Conservation (phyloP, 2,329 filamentous ascomycete genomes). For the Botrytis porri region DNA sequence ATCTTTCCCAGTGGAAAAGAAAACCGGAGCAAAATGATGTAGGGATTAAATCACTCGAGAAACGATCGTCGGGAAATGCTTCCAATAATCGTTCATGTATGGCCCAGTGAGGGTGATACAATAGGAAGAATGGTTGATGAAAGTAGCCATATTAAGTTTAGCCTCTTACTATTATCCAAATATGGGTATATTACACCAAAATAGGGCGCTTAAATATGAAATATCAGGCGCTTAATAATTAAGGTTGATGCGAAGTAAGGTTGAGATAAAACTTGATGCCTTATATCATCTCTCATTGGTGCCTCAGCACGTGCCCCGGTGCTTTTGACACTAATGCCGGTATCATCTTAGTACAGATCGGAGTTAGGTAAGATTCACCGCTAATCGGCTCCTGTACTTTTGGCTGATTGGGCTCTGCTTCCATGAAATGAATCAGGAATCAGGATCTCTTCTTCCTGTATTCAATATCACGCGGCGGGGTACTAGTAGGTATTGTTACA, state of each 20-base stretch:
- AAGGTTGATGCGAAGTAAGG: background rate
- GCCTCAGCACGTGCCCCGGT: background rate
- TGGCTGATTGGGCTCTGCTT: background rate
- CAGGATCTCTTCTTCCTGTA: background rate
- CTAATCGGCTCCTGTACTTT: background rate
- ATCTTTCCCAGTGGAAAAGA: constrained; percentile 8
- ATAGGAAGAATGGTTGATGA: background rate
- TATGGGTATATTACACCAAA: background rate
- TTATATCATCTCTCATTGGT: background rate
- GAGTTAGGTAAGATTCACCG: constrained; percentile 8
- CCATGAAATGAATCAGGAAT: constrained; percentile 5
- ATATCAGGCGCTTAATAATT: background rate
- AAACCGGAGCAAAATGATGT: constrained; percentile 8
- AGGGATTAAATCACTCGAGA: background rate
- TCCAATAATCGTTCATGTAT: constrained; percentile 3
- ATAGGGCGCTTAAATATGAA: background rate
- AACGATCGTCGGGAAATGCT: constrained; percentile 1
- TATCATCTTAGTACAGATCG: background rate
- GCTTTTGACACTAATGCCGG: background rate
- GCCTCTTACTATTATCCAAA: background rate
- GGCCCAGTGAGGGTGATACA: background rate
- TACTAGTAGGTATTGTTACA: constrained; percentile 3
- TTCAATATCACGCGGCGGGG: constrained; percentile 18
- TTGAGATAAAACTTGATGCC: constrained; percentile 1
- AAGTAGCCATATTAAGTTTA: background rate